Conservation (phyloP, 345 rosid species). For the Eucalyptus virginea region DNA sequence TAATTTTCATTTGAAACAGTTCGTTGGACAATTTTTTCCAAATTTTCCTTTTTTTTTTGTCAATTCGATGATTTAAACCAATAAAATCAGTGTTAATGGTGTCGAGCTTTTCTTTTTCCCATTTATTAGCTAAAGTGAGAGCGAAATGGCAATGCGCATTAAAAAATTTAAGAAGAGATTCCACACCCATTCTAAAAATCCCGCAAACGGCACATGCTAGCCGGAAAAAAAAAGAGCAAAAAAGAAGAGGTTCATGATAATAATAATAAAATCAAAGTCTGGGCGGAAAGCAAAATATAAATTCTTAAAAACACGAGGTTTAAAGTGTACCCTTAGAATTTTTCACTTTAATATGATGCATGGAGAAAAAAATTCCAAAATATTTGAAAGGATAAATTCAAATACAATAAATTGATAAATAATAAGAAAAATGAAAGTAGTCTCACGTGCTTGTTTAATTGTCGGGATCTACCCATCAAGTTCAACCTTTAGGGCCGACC, state of each 20-base stretch:
- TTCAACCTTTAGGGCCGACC: background rate
- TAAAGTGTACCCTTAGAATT: background rate
- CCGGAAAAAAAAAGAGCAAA: background rate
- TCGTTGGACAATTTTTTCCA: too few species aligned
- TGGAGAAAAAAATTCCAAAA: background rate
- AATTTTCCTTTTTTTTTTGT: too few species aligned
- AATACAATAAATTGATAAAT: background rate
- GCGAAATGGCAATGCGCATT: too few species aligned
- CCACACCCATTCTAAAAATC: background rate
- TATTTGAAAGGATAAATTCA: background rate
- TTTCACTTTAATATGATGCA: too few species aligned
- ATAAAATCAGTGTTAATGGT: background rate
- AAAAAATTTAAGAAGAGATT: too few species aligned
- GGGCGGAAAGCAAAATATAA: too few species aligned
- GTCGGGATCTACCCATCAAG: background rate
- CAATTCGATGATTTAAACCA: background rate
- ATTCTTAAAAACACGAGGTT: background rate
- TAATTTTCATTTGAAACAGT: too few species aligned
- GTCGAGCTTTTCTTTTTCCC: background rate
- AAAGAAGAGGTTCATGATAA: background rate
- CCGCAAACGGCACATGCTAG: background rate
- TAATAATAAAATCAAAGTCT: background rate
- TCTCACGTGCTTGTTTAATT: background rate
- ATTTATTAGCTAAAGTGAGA: background rate
- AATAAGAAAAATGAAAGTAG: background rate